phyloP scores from a whole-genome alignment of 2,329 filamentous ascomycete species.

The Epichloe hybrida region DNA sequence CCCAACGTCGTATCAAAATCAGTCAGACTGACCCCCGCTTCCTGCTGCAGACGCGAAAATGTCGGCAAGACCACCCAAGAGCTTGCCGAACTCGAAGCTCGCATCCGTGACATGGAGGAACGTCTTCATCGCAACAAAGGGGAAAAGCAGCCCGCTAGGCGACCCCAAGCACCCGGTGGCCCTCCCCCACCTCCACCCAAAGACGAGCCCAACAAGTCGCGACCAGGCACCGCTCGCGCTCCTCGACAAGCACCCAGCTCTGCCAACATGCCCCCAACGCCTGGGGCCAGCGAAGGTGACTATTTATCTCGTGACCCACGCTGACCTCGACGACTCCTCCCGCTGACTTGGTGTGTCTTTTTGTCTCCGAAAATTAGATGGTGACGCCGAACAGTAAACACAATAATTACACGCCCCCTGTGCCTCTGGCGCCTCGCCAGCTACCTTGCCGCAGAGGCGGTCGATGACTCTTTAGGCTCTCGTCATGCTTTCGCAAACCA shows the following conservation, averaged over 20 bases:
- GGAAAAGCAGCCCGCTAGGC: constrained; percentile 7
- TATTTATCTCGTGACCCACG: constrained; percentile 27
- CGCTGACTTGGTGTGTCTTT: not conserved
- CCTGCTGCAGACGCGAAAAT: constrained; percentile 22
- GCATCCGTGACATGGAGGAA: constrained; percentile 73
- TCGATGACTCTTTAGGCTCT: not conserved
- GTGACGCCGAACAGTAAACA: constrained; percentile 21
- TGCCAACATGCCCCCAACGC: constrained; percentile 46
- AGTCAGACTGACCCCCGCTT: not conserved
- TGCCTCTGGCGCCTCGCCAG: not conserved
- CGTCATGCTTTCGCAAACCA: not conserved
- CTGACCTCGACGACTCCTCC: constrained; percentile 9
- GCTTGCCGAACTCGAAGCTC: constrained; percentile 73
- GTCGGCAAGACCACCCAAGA: constrained; percentile 64
- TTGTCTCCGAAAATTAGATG: constrained; percentile 16
- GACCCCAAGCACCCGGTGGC: constrained; percentile 5
- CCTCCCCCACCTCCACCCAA: constrained; percentile 9
- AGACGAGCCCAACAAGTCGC: constrained; percentile 29
- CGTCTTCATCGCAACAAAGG: constrained; percentile 40
- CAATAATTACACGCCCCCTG: not conserved
- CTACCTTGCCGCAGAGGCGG: not conserved
- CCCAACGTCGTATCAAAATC: not conserved
- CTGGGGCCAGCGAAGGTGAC: constrained; percentile 51
- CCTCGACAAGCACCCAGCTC: constrained; percentile 37
- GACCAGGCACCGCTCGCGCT: constrained; percentile 40